Conservation (phyloP, 129 eudicot species). For the Chrysanthemum seticuspe region DNA sequence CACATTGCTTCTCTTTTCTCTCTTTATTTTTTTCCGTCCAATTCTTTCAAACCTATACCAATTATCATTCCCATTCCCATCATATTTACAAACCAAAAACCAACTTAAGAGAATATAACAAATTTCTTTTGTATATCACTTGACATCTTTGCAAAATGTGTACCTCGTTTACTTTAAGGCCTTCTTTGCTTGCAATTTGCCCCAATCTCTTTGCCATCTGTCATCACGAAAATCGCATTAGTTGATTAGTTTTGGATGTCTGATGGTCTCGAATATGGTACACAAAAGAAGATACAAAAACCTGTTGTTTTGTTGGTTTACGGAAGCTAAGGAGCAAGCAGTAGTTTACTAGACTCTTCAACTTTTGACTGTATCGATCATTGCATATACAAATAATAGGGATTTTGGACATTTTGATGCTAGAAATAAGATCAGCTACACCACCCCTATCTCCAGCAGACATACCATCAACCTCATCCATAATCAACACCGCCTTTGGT, state of each 20-base stretch:
- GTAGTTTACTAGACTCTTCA: conserved; percentile 85
- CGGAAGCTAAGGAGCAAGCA: conserved; percentile 73
- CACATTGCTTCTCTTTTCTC: too few species aligned
- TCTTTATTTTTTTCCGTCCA: too few species aligned
- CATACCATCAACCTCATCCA: conserved; percentile 98
- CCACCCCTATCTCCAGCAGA: conserved; percentile 99
- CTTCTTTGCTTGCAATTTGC: conserved; percentile 73
- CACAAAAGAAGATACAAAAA: conserved; percentile 12
- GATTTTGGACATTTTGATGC: conserved; percentile 84
- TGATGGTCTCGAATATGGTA: conserved; percentile 3
- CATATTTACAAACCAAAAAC: too few species aligned
- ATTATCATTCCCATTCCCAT: too few species aligned
- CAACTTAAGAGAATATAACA: conserved; percentile 15
- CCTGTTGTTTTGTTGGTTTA: conserved; percentile 99
- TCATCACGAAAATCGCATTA: conserved; percentile 19
- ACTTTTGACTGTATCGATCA: conserved; percentile 92
- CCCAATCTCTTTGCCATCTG: conserved; percentile 86
- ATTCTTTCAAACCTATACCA: too few species aligned
- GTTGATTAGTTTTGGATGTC: conserved; percentile 7
- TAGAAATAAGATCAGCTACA: conserved; percentile 87
- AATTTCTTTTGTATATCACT: conserved; percentile 5
- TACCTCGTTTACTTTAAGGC: conserved; percentile 90
- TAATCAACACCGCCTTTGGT: conserved; percentile 71
- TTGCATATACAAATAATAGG: conserved; percentile 96
- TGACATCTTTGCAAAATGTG: conserved; percentile 12